A percentile compares a stretch with the other conserved stretches of the same genome.
Conservation (phyloP, 1,139 yeast species). For the Candida tunisiensis region DNA sequence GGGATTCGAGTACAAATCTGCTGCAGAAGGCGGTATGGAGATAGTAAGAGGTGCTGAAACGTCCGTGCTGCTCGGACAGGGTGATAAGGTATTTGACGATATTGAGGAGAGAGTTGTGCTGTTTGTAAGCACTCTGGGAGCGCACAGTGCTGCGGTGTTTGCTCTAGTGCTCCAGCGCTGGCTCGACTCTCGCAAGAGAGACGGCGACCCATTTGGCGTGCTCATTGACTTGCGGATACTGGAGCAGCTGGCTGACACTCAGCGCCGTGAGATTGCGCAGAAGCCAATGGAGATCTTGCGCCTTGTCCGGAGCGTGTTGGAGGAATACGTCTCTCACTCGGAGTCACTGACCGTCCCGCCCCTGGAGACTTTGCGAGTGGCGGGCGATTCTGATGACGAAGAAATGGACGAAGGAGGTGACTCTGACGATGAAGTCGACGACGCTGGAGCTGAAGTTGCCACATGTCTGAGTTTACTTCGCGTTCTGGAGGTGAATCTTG, state of each 20-base stretch:
- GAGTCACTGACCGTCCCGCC: constrained; percentile 3
- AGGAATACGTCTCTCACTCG: constrained; percentile 3
- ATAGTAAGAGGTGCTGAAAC: constrained; percentile 1
- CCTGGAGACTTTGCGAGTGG: neutral
- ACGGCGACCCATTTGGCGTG: constrained; percentile 34
- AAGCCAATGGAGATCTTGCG: constrained; percentile 2
- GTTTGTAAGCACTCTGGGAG: constrained; percentile 30
- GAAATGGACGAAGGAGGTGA: constrained; percentile 11
- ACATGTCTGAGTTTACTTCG: constrained; percentile 14
- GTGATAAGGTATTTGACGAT: constrained; percentile 19
- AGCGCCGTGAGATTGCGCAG: neutral
- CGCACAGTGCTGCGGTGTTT: constrained; percentile 34
- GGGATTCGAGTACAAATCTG: neutral
- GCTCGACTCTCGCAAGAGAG: constrained; percentile 11
- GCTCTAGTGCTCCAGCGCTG: constrained; percentile 34
- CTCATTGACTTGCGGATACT: constrained; percentile 48
- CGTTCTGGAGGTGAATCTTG: constrained; percentile 11
- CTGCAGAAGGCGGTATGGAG: too few species aligned
- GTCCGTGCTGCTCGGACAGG: neutral
- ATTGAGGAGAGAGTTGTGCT: constrained; percentile 36
- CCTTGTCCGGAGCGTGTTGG: constrained; percentile 2
- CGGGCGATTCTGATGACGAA: constrained; percentile 11
- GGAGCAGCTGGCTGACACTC: constrained; percentile 1
- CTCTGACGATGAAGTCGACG: constrained; percentile 12
- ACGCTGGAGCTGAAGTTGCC: constrained; percentile 13